phyloP scores from a whole-genome alignment of 2,329 filamentous ascomycete species.

The Parasarocladium wereldwijsianum region DNA sequence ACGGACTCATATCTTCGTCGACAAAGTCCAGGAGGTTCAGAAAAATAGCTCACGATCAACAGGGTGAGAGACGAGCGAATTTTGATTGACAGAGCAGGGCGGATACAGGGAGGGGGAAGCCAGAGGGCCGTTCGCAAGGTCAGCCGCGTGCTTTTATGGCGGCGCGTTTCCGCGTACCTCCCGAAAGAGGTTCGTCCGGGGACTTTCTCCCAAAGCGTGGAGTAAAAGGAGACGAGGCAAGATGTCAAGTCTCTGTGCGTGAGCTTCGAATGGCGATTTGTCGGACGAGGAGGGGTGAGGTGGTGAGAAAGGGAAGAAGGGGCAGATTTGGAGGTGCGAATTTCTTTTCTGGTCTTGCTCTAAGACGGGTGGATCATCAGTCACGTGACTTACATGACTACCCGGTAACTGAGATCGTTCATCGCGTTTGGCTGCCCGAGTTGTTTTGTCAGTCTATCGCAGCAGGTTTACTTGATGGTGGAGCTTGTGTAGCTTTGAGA shows the following conservation, averaged over 20 bases:
- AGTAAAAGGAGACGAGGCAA: slow-evolving; percentile 21
- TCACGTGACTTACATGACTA: too few species aligned
- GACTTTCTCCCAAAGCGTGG: slow-evolving; percentile 99
- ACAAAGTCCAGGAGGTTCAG: slow-evolving; percentile 27
- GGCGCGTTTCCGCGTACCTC: slow-evolving; percentile 84
- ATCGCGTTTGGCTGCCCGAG: too few species aligned
- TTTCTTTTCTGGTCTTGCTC: too few species aligned
- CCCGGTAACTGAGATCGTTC: too few species aligned
- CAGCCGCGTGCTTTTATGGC: slow-evolving; percentile 99
- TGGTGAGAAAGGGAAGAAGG: slow-evolving; percentile 13
- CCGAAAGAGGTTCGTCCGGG: slow-evolving; percentile 64
- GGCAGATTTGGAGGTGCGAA: slow-evolving; percentile 6
- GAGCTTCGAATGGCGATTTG: slow-evolving; percentile 99
- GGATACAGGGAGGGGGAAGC: slow-evolving; percentile 18
- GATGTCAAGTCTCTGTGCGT: slow-evolving; percentile 56
- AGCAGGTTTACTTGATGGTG: too few species aligned
- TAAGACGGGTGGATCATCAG: too few species aligned
- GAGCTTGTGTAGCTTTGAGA: too few species aligned
- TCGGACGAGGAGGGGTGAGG: slow-evolving; percentile 75
- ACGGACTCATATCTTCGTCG: slow-evolving; percentile 87
- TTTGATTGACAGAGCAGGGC: slow-evolving; percentile 30
- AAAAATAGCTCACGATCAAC: slow-evolving; percentile 7
- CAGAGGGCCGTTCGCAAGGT: slow-evolving; percentile 30
- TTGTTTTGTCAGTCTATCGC: too few species aligned
- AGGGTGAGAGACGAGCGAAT: slow-evolving; percentile 27